Evolutionary conservation across 768 basidiomycete species (phyloP).

Genomic region (Lyophyllum atratum): DNA sequence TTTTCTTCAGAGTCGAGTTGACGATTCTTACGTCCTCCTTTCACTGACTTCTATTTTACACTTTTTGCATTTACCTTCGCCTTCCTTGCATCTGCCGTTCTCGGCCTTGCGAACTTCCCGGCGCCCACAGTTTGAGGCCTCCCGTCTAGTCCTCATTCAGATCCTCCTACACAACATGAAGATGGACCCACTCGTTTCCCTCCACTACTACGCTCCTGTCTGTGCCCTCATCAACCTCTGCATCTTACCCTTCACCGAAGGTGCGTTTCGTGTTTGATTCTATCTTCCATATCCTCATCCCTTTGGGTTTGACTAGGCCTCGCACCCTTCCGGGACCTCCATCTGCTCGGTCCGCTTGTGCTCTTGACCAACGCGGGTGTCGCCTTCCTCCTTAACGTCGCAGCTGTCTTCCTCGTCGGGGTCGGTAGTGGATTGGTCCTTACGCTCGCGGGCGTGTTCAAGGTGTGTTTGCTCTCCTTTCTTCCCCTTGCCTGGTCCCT

Average conservation of each 20-base stretch:
- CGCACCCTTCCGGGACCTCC: slow-evolving; percentile 78
- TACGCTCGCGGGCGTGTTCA: slow-evolving; percentile 93
- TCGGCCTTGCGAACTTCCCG: too few species aligned
- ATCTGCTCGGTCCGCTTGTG: slow-evolving; percentile 64
- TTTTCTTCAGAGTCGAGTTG: not conserved
- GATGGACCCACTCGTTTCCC: slow-evolving; percentile 95
- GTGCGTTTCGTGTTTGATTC: slow-evolving; percentile 27
- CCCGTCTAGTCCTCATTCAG: slow-evolving; percentile 95
- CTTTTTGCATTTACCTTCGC: too few species aligned
- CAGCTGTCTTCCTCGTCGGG: slow-evolving; percentile 92
- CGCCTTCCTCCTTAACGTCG: slow-evolving; percentile 89
- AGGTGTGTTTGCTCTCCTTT: slow-evolving; percentile 47
- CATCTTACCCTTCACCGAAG: slow-evolving; percentile 91
- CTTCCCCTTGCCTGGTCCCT: not conserved
- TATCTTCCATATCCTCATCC: not conserved
- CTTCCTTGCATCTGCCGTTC: too few species aligned
- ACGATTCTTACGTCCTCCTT: too few species aligned
- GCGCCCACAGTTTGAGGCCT: slow-evolving; percentile 94
- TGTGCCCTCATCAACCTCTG: slow-evolving; percentile 88
- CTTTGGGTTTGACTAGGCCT: slow-evolving; percentile 27
- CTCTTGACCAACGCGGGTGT: slow-evolving; percentile 82
- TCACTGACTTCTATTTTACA: not conserved
- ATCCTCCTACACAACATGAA: slow-evolving; percentile 92
- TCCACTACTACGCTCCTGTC: slow-evolving; percentile 96
- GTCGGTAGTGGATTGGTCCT: slow-evolving; percentile 86